These are phyloP conservation scores for Dendrostoma leiphaemia DNA, from an alignment of 2,329 filamentous ascomycete species.

Conservation along the genomic window DNA sequence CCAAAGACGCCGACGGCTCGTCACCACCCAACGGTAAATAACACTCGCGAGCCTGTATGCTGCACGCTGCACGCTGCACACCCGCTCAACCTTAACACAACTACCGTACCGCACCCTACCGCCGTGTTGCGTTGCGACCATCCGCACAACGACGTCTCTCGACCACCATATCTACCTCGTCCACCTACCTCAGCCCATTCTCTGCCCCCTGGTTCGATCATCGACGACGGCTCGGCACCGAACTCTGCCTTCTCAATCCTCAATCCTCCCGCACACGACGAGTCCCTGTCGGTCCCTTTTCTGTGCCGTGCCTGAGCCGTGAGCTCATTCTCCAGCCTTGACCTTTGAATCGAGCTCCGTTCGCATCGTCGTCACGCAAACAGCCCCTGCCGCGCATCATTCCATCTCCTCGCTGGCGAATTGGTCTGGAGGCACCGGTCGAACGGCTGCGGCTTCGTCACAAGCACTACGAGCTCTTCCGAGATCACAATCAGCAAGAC, in stretches of 20 bases:
- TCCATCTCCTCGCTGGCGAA: slow-evolving; percentile 5
- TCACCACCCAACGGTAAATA: slow-evolving; percentile 20
- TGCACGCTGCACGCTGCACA: not conserved
- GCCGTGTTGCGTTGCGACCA: too few relatives aligned
- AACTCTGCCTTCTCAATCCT: slow-evolving; percentile 11
- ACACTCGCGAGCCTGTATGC: not conserved
- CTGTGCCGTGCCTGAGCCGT: slow-evolving; percentile 14
- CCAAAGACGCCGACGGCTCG: slow-evolving; percentile 18
- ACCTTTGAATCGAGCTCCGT: slow-evolving; percentile 16
- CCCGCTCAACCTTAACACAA: not conserved
- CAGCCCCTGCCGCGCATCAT: slow-evolving; percentile 11
- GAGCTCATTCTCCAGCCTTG: slow-evolving; percentile 9
- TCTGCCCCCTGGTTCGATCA: not conserved
- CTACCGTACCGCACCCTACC: not conserved
- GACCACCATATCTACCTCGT: not conserved
- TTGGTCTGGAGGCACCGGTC: slow-evolving; percentile 8
- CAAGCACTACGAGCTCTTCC: slow-evolving; percentile 3
- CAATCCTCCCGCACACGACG: slow-evolving; percentile 7
- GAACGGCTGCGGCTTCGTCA: slow-evolving; percentile 4
- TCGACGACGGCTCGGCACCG: slow-evolving; percentile 2
- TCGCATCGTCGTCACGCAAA: slow-evolving; percentile 11
- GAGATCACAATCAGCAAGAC: slow-evolving; percentile 13
- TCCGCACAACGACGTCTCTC: not conserved
- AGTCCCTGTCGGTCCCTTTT: slow-evolving; percentile 18
- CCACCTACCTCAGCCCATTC: not conserved